Conservation (phyloP, 2,329 filamentous ascomycete genomes). For the Aaosphaeria pasadenensis region DNA sequence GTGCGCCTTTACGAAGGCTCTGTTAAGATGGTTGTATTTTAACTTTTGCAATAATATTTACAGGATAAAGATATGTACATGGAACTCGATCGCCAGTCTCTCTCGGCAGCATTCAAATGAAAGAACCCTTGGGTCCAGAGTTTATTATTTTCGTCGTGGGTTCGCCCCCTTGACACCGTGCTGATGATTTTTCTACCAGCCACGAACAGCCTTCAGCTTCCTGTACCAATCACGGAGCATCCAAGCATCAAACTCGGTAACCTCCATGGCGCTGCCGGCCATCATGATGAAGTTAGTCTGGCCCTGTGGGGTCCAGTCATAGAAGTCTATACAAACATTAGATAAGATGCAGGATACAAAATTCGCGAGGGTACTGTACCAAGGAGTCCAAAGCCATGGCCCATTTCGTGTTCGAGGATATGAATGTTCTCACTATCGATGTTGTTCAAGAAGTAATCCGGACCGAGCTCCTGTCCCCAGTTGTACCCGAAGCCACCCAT, state of each 20-base stretch:
- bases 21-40: no score
- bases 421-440: constrained; percentile 39
- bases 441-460: constrained; percentile 43
- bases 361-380: constrained; percentile 4
- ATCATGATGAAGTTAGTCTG: constrained; percentile 46
- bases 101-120: no score
- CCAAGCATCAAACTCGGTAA: constrained; percentile 51
- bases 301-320: constrained; percentile 45
- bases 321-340: constrained; percentile 27
- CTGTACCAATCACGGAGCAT: constrained; percentile 49
- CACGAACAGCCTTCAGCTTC: constrained; percentile 21
- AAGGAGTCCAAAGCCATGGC: constrained; percentile 41
- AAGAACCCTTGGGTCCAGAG: no score
- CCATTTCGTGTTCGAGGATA: constrained; percentile 46
- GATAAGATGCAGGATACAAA: no score
- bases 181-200: constrained; percentile 7
- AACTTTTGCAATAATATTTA: no score
- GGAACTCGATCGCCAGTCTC: no score
- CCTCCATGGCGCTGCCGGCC: constrained; percentile 40
- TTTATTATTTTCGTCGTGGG: no score
- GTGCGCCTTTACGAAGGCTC: no score
- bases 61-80: no score
- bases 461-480: constrained; percentile 46
- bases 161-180: no score
- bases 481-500: constrained; percentile 46